Evolutionary conservation across 73 alveolate genomes (phyloP), one percentile per base, ranked within the genome.

Genomic region (Paramecium caudatum): DNA sequence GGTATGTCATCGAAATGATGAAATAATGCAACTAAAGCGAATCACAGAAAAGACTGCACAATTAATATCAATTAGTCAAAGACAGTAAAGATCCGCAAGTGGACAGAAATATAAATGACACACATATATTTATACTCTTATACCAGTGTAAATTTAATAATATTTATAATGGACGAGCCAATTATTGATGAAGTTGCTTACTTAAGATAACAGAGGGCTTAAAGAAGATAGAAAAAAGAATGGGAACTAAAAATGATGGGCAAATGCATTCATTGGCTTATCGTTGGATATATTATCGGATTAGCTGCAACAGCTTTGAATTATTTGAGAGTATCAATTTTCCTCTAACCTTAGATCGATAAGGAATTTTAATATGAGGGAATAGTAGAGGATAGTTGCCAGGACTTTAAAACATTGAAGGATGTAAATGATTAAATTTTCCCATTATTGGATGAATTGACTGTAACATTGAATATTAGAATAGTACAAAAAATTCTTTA

Each of bases 401-500:
- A 65, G 15, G 83, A 65, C 34, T 65, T 65, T 25, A 6, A 65
- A 33, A 65, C 48, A 30, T 30, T 65, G 3, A 65, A 65, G 17
- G 17, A 10, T 10, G 39, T 65, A n/a, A 65, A 65, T 65, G 49
- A 65, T 30, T 65, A 65, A 65, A 33, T 65, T 7, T 65, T 65
- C 15, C 83, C 83, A 33, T 34, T 65, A 33, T 33, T 65, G 4
- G 83, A 65, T 65, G 80, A 55, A 55, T 23, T 55, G 41, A 55
- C 25, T 55, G 80, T 55, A 55, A 55, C 23, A 23, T 27, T 55
- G 12, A 55, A 21, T 2, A 55, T 19, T 2, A 10, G 55, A 74
- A 41, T 37, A 30, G 43, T 74, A 74, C 68, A 39, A 74, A 74
- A 74, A 74, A 74, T 74, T 21, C 23, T 74, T 74, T 74, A 37